Evolutionary conservation across 495 filamentous ascomycete genomes (phyloP), one percentile per base, ranked within the genome.

Genomic region (Neurospora sp.): DNA sequence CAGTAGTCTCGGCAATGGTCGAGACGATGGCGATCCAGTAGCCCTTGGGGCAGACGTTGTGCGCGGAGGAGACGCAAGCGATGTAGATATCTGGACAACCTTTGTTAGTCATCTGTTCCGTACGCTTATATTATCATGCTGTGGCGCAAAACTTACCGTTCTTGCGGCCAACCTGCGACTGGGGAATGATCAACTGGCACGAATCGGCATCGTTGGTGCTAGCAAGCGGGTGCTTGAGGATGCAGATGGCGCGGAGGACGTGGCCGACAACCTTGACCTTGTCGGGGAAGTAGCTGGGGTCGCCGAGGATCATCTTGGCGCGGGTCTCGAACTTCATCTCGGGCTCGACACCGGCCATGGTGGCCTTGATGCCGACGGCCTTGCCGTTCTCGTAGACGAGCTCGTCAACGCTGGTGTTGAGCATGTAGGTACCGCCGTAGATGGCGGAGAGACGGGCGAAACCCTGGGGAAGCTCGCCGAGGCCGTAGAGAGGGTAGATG

Each of bases 1-100:
- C 90, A 74, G 89, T 84, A 48, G 89, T 90, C 86, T 99, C 96
- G 76, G 97, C 93, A 75, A 99, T 97, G 72, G 96, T 99, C 69
- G 93, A 97, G 70, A 99, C 94, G 76, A 97, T 98, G 73, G 96
- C 96, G 76, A 99, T 94, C 85, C 97, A 98, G 88, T 98, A 98
- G 53, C 94, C 96, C 87, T 97, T 97, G 71, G 96, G 96, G 85
- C 96, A 98, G 76, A 98, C 96, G 79, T 97, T 98, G 86, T 98
- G 96, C 9, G 95, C 93, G 38, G 94, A 92, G 8, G 94, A 97
- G 75, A 99, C 94, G 79, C 96, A 90, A 68, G 96, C 95, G 80
- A 99, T 93, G 86, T 99, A 99, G 81, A 99, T 97, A 82, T 99
- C 94, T 96, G 76, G 1, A 53, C 14, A 17, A 35, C 31, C 31